Base-by-base conservation (phyloP, 768 basidiomycete species). In the Chiua virens region DNA sequence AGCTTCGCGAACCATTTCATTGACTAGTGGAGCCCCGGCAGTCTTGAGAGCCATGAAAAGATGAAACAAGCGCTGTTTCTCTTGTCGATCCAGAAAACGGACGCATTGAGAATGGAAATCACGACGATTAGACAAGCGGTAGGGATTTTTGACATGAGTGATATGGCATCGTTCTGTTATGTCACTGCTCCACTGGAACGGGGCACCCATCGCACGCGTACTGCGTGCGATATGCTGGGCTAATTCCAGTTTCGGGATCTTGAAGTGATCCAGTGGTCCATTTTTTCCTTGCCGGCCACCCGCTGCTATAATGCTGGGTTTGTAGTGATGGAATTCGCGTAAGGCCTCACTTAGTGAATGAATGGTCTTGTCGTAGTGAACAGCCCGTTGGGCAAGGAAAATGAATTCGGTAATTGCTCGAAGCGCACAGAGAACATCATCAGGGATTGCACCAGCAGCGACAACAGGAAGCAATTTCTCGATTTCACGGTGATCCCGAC, bases 371-470 rank as follows among this genome's bases (percentile, higher is more conserved):
- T 52, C 39, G 17, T 43, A 42, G 5, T 21, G 18, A 8, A 25
- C 18, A 1, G 45, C 55, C 0, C 62, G 42, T 52, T 78, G 75
- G 1, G 66, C 67, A 3, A 68, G 56, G 47, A 71, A 76, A 9
- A 64, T 63, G 41, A 77, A 76, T 44, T 77, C 71, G 3, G 70
- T 59, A 5, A 76, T 63, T 2, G 71, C 56, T 1, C 64, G 59
- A 22, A 78, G 39, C 3, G 72, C 67, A 28, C 52, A 48, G 8
- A 77, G 57, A 42, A 75, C 70, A 0, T 52, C 11, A 4, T 38
- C 5, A 1, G 67, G 49, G 11, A 70, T 63, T 42, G 61, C 65
- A 3, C 47, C 42, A 8, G 30, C 42, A 9, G 15, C n/a, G 11
- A 52, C 39, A 9, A 6, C 42, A 0, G 34, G 18, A 2, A 56